Percentiles rank a stretch among this genome's conserved stretches.
Evolutionary conservation across 352 stramenopile genomes (phyloP).

Genomic region (Pythium sukuiense): DNA sequence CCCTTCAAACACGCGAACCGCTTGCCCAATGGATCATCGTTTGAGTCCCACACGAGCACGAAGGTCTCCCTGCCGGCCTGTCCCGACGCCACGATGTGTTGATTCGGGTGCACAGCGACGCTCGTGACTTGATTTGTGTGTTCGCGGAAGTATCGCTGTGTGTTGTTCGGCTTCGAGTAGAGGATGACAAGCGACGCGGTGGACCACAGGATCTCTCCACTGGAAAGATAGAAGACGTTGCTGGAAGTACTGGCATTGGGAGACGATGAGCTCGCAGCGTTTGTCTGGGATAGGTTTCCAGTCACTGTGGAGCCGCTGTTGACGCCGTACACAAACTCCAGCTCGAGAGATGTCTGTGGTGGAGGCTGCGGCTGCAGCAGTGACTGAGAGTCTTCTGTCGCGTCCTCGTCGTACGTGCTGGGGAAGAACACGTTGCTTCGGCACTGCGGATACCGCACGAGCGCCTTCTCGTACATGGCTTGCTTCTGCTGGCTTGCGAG

Average conservation of each 20-base stretch:
- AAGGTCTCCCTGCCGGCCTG: conserved; percentile 57
- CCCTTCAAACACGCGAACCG: conserved; percentile 55
- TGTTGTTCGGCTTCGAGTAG: conserved; percentile 51
- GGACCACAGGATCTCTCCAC: conserved; percentile 67
- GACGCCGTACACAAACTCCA: conserved; percentile 65
- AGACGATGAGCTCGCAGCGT: conserved; percentile 11
- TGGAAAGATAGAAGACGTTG: conserved; percentile 54
- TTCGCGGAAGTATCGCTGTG: conserved; percentile 57
- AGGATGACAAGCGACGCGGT: conserved; percentile 56
- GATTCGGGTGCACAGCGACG: conserved; percentile 57
- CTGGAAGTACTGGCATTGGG: conserved; percentile 41
- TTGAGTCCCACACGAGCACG: conserved; percentile 67
- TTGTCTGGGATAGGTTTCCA: conserved; percentile 23
- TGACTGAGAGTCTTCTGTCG: background rate
- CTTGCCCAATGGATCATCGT: conserved; percentile 55
- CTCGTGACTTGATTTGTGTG: conserved; percentile 64
- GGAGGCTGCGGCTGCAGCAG: conserved; percentile 20
- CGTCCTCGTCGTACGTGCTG: conserved; percentile 44
- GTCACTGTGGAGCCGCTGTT: conserved; percentile 36
- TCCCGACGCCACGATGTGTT: conserved; percentile 57
- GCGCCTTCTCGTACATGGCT: conserved; percentile 57
- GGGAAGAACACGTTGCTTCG: conserved; percentile 67
- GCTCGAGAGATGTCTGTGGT: conserved; percentile 42
- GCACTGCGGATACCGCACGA: conserved; percentile 66
- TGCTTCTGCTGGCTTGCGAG: conserved; percentile 58